Evolutionary conservation across 352 stramenopile genomes (phyloP), one percentile per base, ranked within the genome.

Genomic region (Globisporangium nodosum): DNA sequence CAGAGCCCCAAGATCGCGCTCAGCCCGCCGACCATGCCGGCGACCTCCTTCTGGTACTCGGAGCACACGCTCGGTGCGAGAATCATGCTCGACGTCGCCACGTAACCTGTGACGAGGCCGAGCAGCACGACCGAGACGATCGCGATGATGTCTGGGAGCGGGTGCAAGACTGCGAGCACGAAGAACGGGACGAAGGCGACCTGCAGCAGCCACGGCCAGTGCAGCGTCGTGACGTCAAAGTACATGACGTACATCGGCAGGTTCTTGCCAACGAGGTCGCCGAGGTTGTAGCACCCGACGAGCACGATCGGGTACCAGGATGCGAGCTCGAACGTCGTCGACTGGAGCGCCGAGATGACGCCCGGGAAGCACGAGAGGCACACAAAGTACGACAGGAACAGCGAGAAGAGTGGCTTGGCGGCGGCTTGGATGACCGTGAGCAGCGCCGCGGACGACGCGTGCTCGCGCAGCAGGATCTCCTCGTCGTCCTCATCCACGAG

Each of bases 231-330:
- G 33, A 87, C 58, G 45, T 87, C 76, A 46, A 93, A 80, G 58
- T 87, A 84, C 72, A 90, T 85, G 49, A 70, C 58, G 60, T 87
- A 83, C 52, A 89, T 60, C 5, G 81, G 81, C 33, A 91, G 55
- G 58, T 80, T 91, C 66, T 93, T 93, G n/a, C 83, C 83, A 2
- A 93, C 52, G 24, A 91, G 70, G 54, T 93, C 83, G 35, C 81
- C 83, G 12, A 89, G 42, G 53, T 87, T 93, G 62, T 80, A 93
- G 68, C 77, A 84, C 2, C 79, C 81, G 15, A 90, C 82, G 16
- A 91, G 60, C 0, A 93, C 69, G 47, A 93, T 85, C 3, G 83
- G 72, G 53, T 90, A 93, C 79, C 81, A 91, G 64, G 87, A 76
- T 13, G 66, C 76, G 24, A 90, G 55, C 12, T 58, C 30, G 43